These are phyloP conservation scores for Talaromyces sp. DNA, from an alignment of 2,329 filamentous ascomycete genomes.

Conservation along the genomic window DNA sequence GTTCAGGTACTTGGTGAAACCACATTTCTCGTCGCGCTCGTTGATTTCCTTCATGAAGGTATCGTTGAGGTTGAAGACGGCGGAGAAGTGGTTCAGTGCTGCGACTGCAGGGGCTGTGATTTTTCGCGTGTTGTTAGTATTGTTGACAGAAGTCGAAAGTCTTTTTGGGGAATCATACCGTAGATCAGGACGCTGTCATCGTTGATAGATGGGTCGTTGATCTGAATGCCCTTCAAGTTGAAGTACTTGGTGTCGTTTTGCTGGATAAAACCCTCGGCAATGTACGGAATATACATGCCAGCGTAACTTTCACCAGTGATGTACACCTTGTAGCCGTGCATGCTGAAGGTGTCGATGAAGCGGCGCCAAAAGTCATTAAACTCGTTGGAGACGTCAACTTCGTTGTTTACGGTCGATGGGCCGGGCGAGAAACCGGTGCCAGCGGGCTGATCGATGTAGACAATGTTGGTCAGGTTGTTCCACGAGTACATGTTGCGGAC, in stretches of 20 bases:
- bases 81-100: constrained; percentile 35
- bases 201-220: constrained; percentile 67
- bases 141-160: not conserved
- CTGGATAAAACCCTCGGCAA: constrained; percentile 67
- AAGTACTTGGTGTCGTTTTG: constrained; percentile 62
- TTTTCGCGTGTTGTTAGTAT: constrained; percentile 13
- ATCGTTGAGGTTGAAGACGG: constrained; percentile 42
- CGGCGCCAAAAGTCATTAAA: constrained; percentile 64
- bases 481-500: constrained; percentile 50
- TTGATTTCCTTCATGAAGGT: constrained; percentile 38
- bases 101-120: constrained; percentile 32
- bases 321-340: constrained; percentile 66
- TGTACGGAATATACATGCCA: constrained; percentile 64
- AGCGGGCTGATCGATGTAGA: constrained; percentile 64
- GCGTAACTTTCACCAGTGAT: constrained; percentile 69
- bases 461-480: constrained; percentile 58
- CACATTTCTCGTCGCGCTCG: constrained; percentile 37
- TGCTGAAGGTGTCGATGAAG: constrained; percentile 52
- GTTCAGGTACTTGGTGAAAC: constrained; percentile 41
- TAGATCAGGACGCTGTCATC: constrained; percentile 48
- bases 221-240: constrained; percentile 57
- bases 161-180: constrained; percentile 21
- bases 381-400: constrained; percentile 63
- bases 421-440: constrained; percentile 59
- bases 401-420: constrained; percentile 56